Base-by-base conservation (phyloP, 2,329 filamentous ascomycete genomes). In the Elsinoe fawcettii region DNA sequence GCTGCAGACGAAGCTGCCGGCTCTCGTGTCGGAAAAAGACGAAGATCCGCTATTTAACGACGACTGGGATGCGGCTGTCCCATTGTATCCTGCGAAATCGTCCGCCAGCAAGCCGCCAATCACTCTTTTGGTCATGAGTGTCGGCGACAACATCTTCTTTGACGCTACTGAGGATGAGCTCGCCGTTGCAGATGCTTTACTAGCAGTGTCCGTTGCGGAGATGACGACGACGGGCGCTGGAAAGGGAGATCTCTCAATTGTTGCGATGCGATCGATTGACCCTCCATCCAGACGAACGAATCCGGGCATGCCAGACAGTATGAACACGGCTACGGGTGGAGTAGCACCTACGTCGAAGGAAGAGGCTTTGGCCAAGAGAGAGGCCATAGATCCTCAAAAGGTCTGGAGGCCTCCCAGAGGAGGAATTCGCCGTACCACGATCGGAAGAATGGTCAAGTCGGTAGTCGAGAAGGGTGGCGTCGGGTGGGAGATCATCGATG, bases 41-140 rank as follows among this genome's bases (percentile, higher is more conserved):
- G 93, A 99, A 74, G 93, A 99, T 65, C 93, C 93, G 11, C 85
- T 96, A 69, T 99, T 99, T 73, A 87, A 96, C 74, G 93, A 99
- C 73, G 93, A 99, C 75, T 99, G 93, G 93, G 89, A 87, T 62
- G 87, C 87, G 14, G 85, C 90, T 1, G 79, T 83, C 16, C 85
- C 84, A 58, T 76, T 99, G 27, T 99, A 95, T 74, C 80, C 84
- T 1, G 79, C 78, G 34, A 55, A 62, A 23, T 58, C 58, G 23
- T 44, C 58, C 22, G 22, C 36, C 43, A 51, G 32, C 20, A 81
- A 85, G 51, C 93, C 93, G 3, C 90, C 93, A 0, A 82, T 99
- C 57, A 96, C 92, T 2, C 80, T 99, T 18, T 85, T 99, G 9
- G 90, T 97, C 57, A 87, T 95, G 71, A 83, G 87, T 2, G 86